phyloP scores from a whole-genome alignment of 2,329 filamentous ascomycete species.

The Beauveria scarabaeidicola region DNA sequence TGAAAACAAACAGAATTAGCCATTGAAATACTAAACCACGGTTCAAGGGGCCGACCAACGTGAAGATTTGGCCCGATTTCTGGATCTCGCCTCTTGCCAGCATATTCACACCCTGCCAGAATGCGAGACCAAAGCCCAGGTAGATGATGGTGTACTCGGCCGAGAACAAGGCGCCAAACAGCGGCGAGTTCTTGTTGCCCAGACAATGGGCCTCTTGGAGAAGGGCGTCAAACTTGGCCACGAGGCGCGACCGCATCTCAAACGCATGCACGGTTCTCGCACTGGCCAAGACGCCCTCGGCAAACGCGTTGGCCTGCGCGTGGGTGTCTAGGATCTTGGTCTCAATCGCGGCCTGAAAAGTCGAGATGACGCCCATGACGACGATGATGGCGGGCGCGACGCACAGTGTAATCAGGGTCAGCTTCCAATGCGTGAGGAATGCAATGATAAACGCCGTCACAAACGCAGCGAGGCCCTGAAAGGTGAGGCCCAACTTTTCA shows the following conservation, averaged over 20 bases:
- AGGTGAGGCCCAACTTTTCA: slow-evolving; percentile 31
- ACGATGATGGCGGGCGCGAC: slow-evolving; percentile 23
- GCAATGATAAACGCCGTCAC: slow-evolving; percentile 31
- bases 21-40: too few species aligned
- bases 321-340: slow-evolving; percentile 27
- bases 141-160: slow-evolving; percentile 33
- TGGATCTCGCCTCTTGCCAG: slow-evolving; percentile 28
- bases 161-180: slow-evolving; percentile 31
- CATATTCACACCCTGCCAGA: slow-evolving; percentile 37
- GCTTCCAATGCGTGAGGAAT: slow-evolving; percentile 34
- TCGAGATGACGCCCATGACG: slow-evolving; percentile 22
- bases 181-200: slow-evolving; percentile 30
- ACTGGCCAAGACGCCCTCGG: slow-evolving; percentile 29
- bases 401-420: slow-evolving; percentile 30
- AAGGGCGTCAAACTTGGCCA: slow-evolving; percentile 30
- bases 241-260: slow-evolving; percentile 29
- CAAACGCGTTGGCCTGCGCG: slow-evolving; percentile 26
- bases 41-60: slow-evolving; percentile 18
- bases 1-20: background rate
- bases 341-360: slow-evolving; percentile 23
- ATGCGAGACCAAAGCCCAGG: slow-evolving; percentile 33
- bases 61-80: slow-evolving; percentile 31
- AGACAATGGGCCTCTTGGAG: slow-evolving; percentile 27
- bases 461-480: slow-evolving; percentile 31
- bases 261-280: slow-evolving; percentile 36